These are phyloP conservation scores for Sugiyamaella valdiviana DNA, from an alignment of 805 yeast species.

Conservation along the genomic window DNA sequence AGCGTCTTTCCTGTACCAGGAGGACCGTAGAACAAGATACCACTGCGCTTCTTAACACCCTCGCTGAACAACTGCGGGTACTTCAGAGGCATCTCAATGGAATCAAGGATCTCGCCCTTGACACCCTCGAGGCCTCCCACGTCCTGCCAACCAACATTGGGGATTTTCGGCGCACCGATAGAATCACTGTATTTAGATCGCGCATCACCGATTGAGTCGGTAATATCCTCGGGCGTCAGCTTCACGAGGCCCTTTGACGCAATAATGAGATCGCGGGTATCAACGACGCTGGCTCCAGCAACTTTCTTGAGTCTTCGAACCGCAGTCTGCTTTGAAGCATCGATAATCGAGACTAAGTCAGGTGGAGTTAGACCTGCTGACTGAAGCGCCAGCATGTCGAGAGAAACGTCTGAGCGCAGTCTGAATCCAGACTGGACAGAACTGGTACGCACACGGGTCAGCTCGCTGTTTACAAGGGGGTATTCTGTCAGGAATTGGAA, in stretches of 20 bases:
- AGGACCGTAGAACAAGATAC: slow-evolving; percentile 93
- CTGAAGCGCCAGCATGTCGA: slow-evolving; percentile 61
- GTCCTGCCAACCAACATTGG: slow-evolving; percentile 94
- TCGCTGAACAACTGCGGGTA: slow-evolving; percentile 83
- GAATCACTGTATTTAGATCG: slow-evolving; percentile 86
- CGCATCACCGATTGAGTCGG: slow-evolving; percentile 68
- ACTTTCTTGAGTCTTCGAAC: slow-evolving; percentile 41
- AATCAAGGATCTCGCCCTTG: slow-evolving; percentile 87
- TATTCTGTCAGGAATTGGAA: slow-evolving; percentile 43
- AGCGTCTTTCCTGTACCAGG: slow-evolving; percentile 98
- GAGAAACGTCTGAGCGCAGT: slow-evolving; percentile 46
- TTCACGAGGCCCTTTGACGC: slow-evolving; percentile 51
- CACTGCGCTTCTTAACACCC: slow-evolving; percentile 90
- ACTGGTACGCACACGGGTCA: slow-evolving; percentile 5
- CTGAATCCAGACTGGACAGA: slow-evolving; percentile 21
- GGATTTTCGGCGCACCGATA: slow-evolving; percentile 94
- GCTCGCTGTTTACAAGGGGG: slow-evolving; percentile 1
- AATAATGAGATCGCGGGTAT: slow-evolving; percentile 35
- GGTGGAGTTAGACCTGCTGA: slow-evolving; percentile 90
- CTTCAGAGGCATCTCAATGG: slow-evolving; percentile 91
- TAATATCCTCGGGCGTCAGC: slow-evolving; percentile 56
- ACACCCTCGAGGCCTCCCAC: slow-evolving; percentile 92
- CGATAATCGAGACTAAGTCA: slow-evolving; percentile 67
- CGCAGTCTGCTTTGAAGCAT: slow-evolving; percentile 56
- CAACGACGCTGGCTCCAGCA: slow-evolving; percentile 13